Evolutionary conservation across 441 rosid genomes (phyloP), one percentile per base, ranked within the genome.

Genomic region (Geranium incanum): DNA sequence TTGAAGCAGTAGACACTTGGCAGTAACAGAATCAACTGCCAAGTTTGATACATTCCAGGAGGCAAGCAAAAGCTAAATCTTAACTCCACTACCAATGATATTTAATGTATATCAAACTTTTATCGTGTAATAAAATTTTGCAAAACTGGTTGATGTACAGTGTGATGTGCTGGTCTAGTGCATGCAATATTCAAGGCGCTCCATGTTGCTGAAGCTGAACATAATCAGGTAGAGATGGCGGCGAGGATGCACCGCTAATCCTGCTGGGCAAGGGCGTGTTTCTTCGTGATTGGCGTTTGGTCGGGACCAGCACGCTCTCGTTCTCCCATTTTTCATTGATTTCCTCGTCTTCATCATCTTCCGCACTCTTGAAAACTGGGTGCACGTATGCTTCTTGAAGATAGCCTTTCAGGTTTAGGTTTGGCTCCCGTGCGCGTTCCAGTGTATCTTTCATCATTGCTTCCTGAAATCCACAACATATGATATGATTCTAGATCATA

Each of bases 361-460:
- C 94, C 0, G 16, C 84, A 0, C 52, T 80, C 77, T 82, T 87
- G 81, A 95, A 89, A 60, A 89, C 83, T 0, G 97, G 97, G 72
- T 95, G 93, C 8, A 83, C n/a, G 36, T 90, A 95, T 28, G 95
- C 97, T 13, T 78, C 78, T 74, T 86, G 93, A 71, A 95, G 86
- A 77, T 84, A 95, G 8, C 82, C 81, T 80, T 89, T 95, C 70
- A 94, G 69, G 76, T 92, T 89, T 13, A 92, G 43, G 76, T 79
- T 80, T 0, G 97, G 99, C 15, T 92, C 99, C 79, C 85, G 82
- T 7, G 92, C 87, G 1, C 80, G 87, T 70, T 95, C 97, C 69
- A 92, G 77, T 0, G 97, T 92, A 72, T 94, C 99, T 76, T 90
- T 94, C 94, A 85, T 90, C 97, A 82, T 88, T 41, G 99, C 99